Conservation (phyloP, 495 filamentous ascomycete species). For the Penicillium turbatum region DNA sequence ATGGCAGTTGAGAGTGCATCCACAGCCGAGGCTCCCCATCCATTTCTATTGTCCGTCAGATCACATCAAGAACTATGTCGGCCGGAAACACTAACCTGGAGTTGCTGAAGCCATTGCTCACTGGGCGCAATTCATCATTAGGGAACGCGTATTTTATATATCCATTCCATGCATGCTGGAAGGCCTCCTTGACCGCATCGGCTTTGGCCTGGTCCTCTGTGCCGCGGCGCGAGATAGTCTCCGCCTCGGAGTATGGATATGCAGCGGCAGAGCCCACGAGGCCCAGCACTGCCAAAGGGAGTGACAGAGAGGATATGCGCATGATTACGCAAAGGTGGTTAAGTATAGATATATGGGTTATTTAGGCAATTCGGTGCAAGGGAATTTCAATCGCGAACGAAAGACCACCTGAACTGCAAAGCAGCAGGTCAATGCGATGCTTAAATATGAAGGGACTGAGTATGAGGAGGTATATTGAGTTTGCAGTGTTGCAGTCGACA, state of each 20-base stretch:
- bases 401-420: constrained; percentile 6
- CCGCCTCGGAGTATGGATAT: constrained; percentile 12
- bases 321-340: constrained; percentile 17
- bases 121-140: constrained; percentile 69
- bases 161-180: constrained; percentile 73
- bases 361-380: constrained; percentile 1
- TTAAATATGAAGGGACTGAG: constrained; percentile 8
- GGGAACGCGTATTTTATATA: constrained; percentile 78
- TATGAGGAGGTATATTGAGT: constrained; percentile 4
- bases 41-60: constrained; percentile 53
- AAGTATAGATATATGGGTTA: constrained; percentile 2
- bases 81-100: constrained; percentile 53
- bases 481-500: constrained; percentile 1
- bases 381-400: constrained; percentile 11
- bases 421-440: constrained; percentile 16
- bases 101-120: constrained; percentile 59
- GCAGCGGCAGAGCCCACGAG: constrained; percentile 27
- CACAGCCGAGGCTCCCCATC: constrained; percentile 81
- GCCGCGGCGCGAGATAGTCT: constrained; percentile 5
- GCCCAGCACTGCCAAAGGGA: constrained; percentile 25
- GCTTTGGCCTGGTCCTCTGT: constrained; percentile 38
- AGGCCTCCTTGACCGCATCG: constrained; percentile 68
- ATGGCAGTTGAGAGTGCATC: constrained; percentile 80
- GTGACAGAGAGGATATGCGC: constrained; percentile 28
- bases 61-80: background rate